A percentile compares a stretch with the other conserved stretches of the same genome.
Evolutionary conservation across 495 filamentous ascomycete species (phyloP).

Genomic region (Xylaria acuta): DNA sequence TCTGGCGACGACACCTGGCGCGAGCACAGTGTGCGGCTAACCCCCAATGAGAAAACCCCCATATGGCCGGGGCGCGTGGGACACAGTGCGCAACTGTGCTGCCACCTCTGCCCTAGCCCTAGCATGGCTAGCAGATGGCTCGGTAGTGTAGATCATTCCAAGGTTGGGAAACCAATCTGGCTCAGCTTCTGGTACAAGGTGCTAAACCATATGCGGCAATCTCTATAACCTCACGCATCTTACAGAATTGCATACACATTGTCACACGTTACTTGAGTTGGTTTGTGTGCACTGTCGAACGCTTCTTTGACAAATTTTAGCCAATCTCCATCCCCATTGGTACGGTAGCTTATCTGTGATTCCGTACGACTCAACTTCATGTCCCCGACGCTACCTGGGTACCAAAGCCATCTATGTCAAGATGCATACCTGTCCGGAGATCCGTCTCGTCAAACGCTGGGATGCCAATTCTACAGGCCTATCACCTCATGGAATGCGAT

Average conservation of each 20-base stretch:
- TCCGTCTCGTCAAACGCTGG: not conserved
- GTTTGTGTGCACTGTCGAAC: not conserved
- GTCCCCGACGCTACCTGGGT: not conserved
- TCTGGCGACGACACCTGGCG: not conserved
- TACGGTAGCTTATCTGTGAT: not conserved
- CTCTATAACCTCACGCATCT: not conserved
- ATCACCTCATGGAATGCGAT: not conserved
- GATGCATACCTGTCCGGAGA: not conserved
- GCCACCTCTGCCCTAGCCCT: not conserved
- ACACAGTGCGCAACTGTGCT: not conserved
- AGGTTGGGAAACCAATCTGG: not conserved
- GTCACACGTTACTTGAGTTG: constrained; percentile 2
- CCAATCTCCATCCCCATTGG: not conserved
- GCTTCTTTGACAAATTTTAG: not conserved
- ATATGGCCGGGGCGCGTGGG: not conserved
- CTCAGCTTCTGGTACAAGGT: not conserved
- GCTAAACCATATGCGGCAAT: constrained; percentile 3
- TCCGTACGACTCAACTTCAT: not conserved
- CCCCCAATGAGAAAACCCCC: not conserved
- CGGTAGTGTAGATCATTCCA: not conserved
- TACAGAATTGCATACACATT: not conserved
- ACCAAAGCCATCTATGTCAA: constrained; percentile 16
- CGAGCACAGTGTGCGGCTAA: not conserved
- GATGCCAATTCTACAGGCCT: not conserved
- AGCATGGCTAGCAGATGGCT: constrained; percentile 1